A percentile compares a stretch with the other conserved stretches of the same genome.
phyloP scores from a whole-genome alignment of 768 basidiomycete genomes.

The Kondoa malvinella region DNA sequence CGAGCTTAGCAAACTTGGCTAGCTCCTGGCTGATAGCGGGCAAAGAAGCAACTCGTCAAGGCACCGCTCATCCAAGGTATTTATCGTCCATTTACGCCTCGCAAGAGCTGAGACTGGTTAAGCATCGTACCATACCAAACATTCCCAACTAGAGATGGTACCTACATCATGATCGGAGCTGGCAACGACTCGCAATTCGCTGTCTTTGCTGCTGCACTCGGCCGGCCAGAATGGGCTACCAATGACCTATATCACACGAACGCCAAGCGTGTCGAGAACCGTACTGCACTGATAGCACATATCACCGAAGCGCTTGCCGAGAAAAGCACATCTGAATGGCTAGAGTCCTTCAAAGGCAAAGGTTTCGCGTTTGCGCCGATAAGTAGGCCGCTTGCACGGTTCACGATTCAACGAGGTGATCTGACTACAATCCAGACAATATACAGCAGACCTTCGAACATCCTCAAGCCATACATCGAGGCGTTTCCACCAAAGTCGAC shows the following conservation, averaged over 20 bases:
- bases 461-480: constrained; percentile 62
- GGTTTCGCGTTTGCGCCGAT: constrained; percentile 86
- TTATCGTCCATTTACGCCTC: constrained; percentile 45
- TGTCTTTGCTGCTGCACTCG: constrained; percentile 49
- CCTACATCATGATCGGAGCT: constrained; percentile 83
- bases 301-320: constrained; percentile 48
- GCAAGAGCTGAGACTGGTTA: neutral
- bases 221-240: constrained; percentile 42
- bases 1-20: constrained; percentile 78
- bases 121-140: constrained; percentile 27
- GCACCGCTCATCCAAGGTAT: constrained; percentile 87
- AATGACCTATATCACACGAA: constrained; percentile 59
- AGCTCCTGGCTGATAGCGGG: constrained; percentile 81
- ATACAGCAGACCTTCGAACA: constrained; percentile 77
- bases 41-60: constrained; percentile 62
- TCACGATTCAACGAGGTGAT: too few species aligned
- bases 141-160: constrained; percentile 71
- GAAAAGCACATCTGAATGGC: constrained; percentile 54
- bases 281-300: constrained; percentile 48
- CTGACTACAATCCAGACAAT: constrained; percentile 37
- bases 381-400: constrained; percentile 32
- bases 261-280: constrained; percentile 54
- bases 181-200: constrained; percentile 59
- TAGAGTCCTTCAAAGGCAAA: constrained; percentile 52
- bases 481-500: constrained; percentile 54